A percentile compares a stretch with the other conserved stretches of the same genome.
phyloP scores from a whole-genome alignment of 2,329 filamentous ascomycete species.

The Botrytis pseudocinerea region DNA sequence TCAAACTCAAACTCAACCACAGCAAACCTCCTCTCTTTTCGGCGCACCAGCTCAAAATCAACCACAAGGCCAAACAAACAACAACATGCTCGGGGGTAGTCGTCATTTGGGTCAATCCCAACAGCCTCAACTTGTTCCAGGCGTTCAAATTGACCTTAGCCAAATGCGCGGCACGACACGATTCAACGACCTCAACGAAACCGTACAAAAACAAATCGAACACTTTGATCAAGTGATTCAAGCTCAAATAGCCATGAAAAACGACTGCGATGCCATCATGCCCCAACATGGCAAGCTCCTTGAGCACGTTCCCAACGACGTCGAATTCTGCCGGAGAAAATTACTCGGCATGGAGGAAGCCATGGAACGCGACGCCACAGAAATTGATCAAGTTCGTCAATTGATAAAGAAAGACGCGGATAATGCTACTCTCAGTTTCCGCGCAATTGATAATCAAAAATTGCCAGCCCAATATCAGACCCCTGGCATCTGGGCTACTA shows the following conservation, averaged over 20 bases:
- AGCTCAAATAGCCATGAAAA: slow-evolving; percentile 73
- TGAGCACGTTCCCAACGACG: slow-evolving; percentile 63
- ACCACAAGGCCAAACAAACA: slow-evolving; percentile 27
- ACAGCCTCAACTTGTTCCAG: slow-evolving; percentile 60
- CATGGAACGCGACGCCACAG: slow-evolving; percentile 61
- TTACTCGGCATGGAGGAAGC: slow-evolving; percentile 63
- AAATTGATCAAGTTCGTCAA: slow-evolving; percentile 57
- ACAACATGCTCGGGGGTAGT: slow-evolving; percentile 21
- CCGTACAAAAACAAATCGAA: slow-evolving; percentile 76
- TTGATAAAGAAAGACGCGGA: slow-evolving; percentile 65
- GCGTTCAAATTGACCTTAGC: slow-evolving; percentile 75
- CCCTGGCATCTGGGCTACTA: slow-evolving; percentile 46
- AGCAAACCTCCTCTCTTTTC: slow-evolving; percentile 32
- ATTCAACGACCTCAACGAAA: slow-evolving; percentile 84
- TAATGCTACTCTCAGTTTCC: slow-evolving; percentile 70
- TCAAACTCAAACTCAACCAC: slow-evolving; percentile 34
- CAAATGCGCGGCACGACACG: slow-evolving; percentile 84
- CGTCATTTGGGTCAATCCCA: slow-evolving; percentile 48
- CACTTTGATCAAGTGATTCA: slow-evolving; percentile 78
- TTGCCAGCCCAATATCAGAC: slow-evolving; percentile 60
- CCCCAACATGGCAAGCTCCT: slow-evolving; percentile 63
- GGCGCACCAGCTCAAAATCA: slow-evolving; percentile 27
- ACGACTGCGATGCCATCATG: slow-evolving; percentile 72
- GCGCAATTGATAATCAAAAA: slow-evolving; percentile 72
- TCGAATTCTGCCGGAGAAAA: slow-evolving; percentile 62